These are phyloP conservation scores for Coprinellus aureogranulatus DNA, from an alignment of 768 basidiomycete species.

Conservation along the genomic window DNA sequence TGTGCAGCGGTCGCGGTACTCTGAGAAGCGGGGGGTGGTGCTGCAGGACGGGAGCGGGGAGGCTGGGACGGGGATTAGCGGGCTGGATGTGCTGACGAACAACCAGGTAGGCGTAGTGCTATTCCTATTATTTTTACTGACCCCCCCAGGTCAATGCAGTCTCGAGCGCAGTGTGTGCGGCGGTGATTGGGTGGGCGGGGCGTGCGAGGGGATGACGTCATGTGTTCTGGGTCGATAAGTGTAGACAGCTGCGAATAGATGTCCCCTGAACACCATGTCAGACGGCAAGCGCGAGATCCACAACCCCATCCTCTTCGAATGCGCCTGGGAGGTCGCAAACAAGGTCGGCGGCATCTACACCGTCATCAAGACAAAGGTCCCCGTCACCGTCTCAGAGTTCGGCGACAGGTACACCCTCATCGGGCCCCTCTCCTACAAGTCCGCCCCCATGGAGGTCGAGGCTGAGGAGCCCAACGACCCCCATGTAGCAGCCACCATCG, in stretches of 20 bases:
- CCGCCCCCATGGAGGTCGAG: conserved; percentile 99
- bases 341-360: conserved; percentile 99
- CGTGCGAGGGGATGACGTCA: conserved; percentile 26
- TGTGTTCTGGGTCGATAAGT: too few relatives aligned
- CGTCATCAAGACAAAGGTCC: conserved; percentile 99
- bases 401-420: conserved; percentile 94
- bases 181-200: conserved; percentile 26
- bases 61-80: conserved; percentile 50
- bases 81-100: conserved; percentile 73
- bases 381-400: conserved; percentile 95
- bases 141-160: conserved; percentile 37
- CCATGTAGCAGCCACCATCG: conserved; percentile 69
- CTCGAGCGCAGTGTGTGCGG: conserved; percentile 37
- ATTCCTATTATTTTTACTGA: neutral
- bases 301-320: conserved; percentile 85
- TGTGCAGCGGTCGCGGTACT: conserved; percentile 77
- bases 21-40: conserved; percentile 55
- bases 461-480: conserved; percentile 83
- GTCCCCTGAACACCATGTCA: conserved; percentile 25
- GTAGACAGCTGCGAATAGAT: too few relatives aligned
- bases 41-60: conserved; percentile 51
- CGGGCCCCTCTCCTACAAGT: conserved; percentile 97
- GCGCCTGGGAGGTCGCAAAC: conserved; percentile 98
- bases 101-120: conserved; percentile 57
- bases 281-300: conserved; percentile 67